Evolutionary conservation across 306 rosid genomes (phyloP).

Genomic region (Trifolium subterraneum): DNA sequence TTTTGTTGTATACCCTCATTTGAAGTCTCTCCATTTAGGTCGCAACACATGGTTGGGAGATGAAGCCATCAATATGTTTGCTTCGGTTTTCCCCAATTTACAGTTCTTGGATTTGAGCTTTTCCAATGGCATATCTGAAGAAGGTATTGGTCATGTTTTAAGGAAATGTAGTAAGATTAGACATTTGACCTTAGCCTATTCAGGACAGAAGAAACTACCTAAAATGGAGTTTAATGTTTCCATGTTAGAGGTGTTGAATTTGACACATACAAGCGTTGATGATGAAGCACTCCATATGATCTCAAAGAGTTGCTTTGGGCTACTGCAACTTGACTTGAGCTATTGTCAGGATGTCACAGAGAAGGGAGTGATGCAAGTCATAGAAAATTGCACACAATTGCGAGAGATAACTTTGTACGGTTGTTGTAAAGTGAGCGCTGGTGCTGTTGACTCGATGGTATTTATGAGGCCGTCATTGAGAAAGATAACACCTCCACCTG

Average conservation of each 20-base stretch:
- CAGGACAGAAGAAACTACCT: slow-evolving; percentile 38
- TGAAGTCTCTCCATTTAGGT: slow-evolving; percentile 39
- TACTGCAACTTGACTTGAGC: slow-evolving; percentile 49
- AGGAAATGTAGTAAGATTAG: slow-evolving; percentile 42
- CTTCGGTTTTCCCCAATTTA: slow-evolving; percentile 57
- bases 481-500: slow-evolving; percentile 38
- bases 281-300: slow-evolving; percentile 58
- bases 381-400: slow-evolving; percentile 55
- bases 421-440: slow-evolving; percentile 47
- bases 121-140: neutral
- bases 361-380: slow-evolving; percentile 63
- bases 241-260: slow-evolving; percentile 51
- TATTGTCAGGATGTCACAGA: slow-evolving; percentile 57
- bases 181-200: slow-evolving; percentile 44
- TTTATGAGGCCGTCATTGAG: slow-evolving; percentile 36
- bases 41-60: slow-evolving; percentile 39
- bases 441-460: too few relatives aligned
- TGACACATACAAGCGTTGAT: slow-evolving; percentile 44
- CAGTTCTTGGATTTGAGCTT: slow-evolving; percentile 52
- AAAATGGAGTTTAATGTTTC: slow-evolving; percentile 42
- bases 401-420: slow-evolving; percentile 61
- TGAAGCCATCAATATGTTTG: slow-evolving; percentile 43
- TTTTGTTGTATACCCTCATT: slow-evolving; percentile 41
- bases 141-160: too few relatives aligned
- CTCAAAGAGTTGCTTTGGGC: slow-evolving; percentile 55